These are phyloP conservation scores for Suillus paluster DNA, from an alignment of 768 basidiomycete genomes.

Conservation along the genomic window DNA sequence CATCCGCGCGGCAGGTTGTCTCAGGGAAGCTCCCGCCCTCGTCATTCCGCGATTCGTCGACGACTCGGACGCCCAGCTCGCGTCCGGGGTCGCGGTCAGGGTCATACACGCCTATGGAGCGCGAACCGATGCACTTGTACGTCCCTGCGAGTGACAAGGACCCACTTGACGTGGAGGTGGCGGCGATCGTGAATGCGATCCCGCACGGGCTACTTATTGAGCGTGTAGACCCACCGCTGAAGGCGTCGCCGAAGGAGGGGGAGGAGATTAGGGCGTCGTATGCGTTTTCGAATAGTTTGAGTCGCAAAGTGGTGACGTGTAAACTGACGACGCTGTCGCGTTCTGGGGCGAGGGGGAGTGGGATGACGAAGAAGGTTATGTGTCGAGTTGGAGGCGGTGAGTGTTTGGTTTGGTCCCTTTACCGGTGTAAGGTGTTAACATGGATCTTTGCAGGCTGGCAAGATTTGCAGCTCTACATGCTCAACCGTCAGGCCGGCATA, in stretches of 20 bases:
- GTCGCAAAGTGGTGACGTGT: constrained; percentile 77
- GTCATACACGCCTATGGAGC: constrained; percentile 63
- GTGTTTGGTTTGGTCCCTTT: constrained; percentile 28
- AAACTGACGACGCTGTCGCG: constrained; percentile 80
- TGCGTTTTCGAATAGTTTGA: constrained; percentile 73
- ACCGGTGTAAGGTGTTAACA: not conserved
- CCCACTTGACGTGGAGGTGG: constrained; percentile 84
- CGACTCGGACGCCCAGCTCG: constrained; percentile 57
- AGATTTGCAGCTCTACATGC: constrained; percentile 74
- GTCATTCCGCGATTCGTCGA: constrained; percentile 68
- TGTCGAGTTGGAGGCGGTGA: constrained; percentile 86
- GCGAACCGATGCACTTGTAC: constrained; percentile 62
- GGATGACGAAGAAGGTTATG: constrained; percentile 83
- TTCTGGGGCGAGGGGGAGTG: constrained; percentile 48
- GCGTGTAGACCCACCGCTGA: constrained; percentile 79
- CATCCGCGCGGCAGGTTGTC: constrained; percentile 40
- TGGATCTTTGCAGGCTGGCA: constrained; percentile 74
- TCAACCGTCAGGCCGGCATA: constrained; percentile 76
- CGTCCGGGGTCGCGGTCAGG: constrained; percentile 70
- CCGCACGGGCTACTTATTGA: constrained; percentile 79
- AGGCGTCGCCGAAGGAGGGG: constrained; percentile 64
- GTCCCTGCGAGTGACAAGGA: constrained; percentile 68
- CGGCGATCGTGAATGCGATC: constrained; percentile 72
- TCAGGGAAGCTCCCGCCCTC: constrained; percentile 65
- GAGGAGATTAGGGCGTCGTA: constrained; percentile 87